A percentile compares a stretch with the other conserved stretches of the same genome.
Conservation (phyloP, 768 basidiomycete genomes). For the Boletus rufocinnamomeus region DNA sequence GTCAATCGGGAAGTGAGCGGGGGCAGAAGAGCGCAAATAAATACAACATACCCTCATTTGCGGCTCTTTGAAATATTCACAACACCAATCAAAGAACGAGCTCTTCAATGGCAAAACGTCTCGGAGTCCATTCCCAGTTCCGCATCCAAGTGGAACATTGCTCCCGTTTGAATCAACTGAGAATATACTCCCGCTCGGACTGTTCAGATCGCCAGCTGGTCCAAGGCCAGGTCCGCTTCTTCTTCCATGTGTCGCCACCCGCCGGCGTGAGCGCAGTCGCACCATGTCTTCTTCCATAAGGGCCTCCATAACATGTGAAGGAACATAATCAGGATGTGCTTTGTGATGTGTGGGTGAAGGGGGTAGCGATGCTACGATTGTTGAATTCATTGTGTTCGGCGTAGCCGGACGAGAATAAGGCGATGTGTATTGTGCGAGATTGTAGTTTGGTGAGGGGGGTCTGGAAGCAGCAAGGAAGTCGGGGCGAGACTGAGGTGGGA, state of each 20-base stretch:
- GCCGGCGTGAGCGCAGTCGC: slow-evolving; percentile 71
- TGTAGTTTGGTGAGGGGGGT: slow-evolving; percentile 79
- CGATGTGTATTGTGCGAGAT: slow-evolving; percentile 73
- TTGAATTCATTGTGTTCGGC: slow-evolving; percentile 32
- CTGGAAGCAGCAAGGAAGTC: slow-evolving; percentile 50
- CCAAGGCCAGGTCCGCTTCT: slow-evolving; percentile 42
- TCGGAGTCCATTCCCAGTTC: slow-evolving; percentile 77
- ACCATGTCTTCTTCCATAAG: slow-evolving; percentile 96
- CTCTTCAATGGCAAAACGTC: slow-evolving; percentile 90
- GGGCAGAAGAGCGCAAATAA: not conserved
- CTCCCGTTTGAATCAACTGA: slow-evolving; percentile 71
- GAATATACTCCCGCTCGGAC: slow-evolving; percentile 76
- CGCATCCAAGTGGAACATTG: slow-evolving; percentile 73
- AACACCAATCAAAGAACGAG: slow-evolving; percentile 92
- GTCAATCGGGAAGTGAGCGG: slow-evolving; percentile 16
- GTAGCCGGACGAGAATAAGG: slow-evolving; percentile 66
- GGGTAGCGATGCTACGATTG: slow-evolving; percentile 29
- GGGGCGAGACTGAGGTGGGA: slow-evolving; percentile 24
- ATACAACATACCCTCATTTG: slow-evolving; percentile 85
- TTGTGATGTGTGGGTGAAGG: slow-evolving; percentile 37
- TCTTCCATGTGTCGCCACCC: slow-evolving; percentile 41
- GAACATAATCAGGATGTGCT: slow-evolving; percentile 54
- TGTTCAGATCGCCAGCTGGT: slow-evolving; percentile 49
- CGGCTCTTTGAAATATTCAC: slow-evolving; percentile 96
- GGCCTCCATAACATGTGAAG: slow-evolving; percentile 83